These are phyloP conservation scores for Wolfiporia cocos DNA, from an alignment of 1,284 basidiomycete genomes.

Conservation along the genomic window DNA sequence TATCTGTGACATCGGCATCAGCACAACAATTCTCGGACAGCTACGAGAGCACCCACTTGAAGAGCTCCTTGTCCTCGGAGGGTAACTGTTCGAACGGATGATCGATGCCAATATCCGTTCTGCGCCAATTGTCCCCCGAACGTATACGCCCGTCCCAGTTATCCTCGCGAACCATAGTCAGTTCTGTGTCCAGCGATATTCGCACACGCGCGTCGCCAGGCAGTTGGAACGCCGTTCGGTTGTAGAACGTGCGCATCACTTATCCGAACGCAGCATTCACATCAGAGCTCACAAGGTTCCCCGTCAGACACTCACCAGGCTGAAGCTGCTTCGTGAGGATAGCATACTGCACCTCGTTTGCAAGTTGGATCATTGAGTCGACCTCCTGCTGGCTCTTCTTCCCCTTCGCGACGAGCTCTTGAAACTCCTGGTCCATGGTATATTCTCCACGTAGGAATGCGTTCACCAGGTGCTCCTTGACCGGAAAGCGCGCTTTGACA, in stretches of 20 bases:
- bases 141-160: conserved; percentile 89
- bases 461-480: conserved; percentile 95
- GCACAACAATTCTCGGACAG: too few relatives aligned
- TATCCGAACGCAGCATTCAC: background rate
- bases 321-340: conserved; percentile 79
- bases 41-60: conserved; percentile 61
- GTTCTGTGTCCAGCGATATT: conserved; percentile 96
- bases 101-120: conserved; percentile 92
- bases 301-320: conserved; percentile 52
- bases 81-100: conserved; percentile 81
- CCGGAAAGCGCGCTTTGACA: conserved; percentile 96
- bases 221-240: conserved; percentile 97
- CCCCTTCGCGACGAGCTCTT: conserved; percentile 83
- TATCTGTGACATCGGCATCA: conserved; percentile 36
- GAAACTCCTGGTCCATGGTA: conserved; percentile 93
- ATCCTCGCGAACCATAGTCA: conserved; percentile 92
- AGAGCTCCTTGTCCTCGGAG: conserved; percentile 83
- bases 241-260: conserved; percentile 99
- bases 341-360: conserved; percentile 93
- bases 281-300: background rate
- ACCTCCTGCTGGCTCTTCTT: conserved; percentile 95
- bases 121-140: conserved; percentile 87
- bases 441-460: conserved; percentile 88
- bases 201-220: conserved; percentile 97
- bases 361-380: conserved; percentile 93